These are phyloP conservation scores for Trichosporon faecale DNA, from an alignment of 1,284 basidiomycete species.

Conservation along the genomic window DNA sequence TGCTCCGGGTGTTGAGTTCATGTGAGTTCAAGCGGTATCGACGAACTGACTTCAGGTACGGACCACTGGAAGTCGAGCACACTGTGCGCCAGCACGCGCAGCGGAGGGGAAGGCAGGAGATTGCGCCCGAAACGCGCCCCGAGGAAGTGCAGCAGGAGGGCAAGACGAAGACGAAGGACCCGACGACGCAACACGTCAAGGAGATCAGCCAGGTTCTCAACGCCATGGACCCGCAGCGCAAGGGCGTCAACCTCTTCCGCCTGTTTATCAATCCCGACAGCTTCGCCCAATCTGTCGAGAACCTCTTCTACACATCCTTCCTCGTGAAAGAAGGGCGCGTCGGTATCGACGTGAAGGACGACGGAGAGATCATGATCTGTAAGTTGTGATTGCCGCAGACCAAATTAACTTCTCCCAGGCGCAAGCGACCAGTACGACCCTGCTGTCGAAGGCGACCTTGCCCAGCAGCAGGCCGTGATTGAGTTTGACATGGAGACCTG, in stretches of 20 bases:
- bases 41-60: conserved; percentile 33
- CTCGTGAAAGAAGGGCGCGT: conserved; percentile 55
- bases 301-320: conserved; percentile 59
- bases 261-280: conserved; percentile 21
- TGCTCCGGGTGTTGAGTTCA: conserved; percentile 52
- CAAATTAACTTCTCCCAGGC: conserved; percentile 14
- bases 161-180: conserved; percentile 26
- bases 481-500: conserved; percentile 54
- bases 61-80: conserved; percentile 35
- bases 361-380: conserved; percentile 53
- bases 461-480: conserved; percentile 55
- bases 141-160: conserved; percentile 28
- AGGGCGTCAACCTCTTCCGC: conserved; percentile 52
- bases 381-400: conserved; percentile 23
- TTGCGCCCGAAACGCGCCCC: conserved; percentile 32
- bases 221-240: conserved; percentile 26
- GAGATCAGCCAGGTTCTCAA: conserved; percentile 33
- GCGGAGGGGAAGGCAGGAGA: conserved; percentile 7
- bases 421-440: conserved; percentile 32
- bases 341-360: conserved; percentile 42
- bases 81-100: conserved; percentile 7
- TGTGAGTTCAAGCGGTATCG: conserved; percentile 46
- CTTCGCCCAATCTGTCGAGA: conserved; percentile 55
- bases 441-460: conserved; percentile 34
- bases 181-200: conserved; percentile 29